Percentiles rank a stretch among this genome's conserved stretches.
phyloP scores from a whole-genome alignment of 441 rosid species.

The Corymbia calophylla region DNA sequence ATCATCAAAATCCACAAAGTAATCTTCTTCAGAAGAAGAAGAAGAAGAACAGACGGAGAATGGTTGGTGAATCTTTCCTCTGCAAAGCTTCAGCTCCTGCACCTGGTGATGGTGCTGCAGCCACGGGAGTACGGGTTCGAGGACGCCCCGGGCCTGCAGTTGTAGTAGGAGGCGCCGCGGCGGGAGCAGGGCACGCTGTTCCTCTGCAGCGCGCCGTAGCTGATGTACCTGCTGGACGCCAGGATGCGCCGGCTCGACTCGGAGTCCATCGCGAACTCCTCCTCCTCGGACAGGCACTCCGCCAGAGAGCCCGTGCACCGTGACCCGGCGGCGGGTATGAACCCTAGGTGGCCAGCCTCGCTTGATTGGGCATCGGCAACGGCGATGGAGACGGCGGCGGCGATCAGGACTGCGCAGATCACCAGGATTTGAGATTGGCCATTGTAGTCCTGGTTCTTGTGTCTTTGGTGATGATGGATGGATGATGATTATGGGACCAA shows the following conservation, averaged over 20 bases:
- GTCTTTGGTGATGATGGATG: background rate
- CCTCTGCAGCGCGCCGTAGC: conserved; percentile 80
- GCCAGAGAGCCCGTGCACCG: background rate
- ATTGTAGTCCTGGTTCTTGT: background rate
- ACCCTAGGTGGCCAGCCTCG: background rate
- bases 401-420: background rate
- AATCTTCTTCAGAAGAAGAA: background rate
- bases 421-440: background rate
- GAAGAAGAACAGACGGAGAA: background rate
- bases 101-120: conserved; percentile 59
- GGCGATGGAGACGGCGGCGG: background rate
- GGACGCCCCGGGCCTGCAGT: conserved; percentile 63
- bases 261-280: conserved; percentile 36
- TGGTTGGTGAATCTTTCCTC: background rate
- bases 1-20: background rate
- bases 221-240: conserved; percentile 47
- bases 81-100: conserved; percentile 33
- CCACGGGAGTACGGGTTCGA: conserved; percentile 85
- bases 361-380: background rate
- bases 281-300: background rate
- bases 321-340: background rate
- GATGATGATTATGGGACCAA: background rate
- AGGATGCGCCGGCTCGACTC: conserved; percentile 73
- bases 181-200: conserved; percentile 74
- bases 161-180: conserved; percentile 83